These are phyloP conservation scores for Trichoderma sp. DNA, from an alignment of 2,329 filamentous ascomycete genomes.

Conservation along the genomic window DNA sequence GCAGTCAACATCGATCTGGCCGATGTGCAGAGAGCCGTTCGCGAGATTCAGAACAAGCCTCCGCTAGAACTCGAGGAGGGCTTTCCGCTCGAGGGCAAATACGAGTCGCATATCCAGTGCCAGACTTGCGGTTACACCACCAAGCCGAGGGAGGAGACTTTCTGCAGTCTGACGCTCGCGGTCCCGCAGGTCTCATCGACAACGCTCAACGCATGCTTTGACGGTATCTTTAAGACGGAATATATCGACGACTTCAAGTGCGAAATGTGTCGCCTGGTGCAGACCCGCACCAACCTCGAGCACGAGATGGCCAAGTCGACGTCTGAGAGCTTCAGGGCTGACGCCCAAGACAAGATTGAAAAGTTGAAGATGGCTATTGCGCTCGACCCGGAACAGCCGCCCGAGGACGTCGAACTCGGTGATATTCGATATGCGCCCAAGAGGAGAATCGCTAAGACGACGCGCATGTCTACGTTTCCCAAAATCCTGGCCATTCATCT, in stretches of 20 bases:
- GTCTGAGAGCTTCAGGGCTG: slow-evolving; percentile 50
- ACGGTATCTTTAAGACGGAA: slow-evolving; percentile 90
- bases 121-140: slow-evolving; percentile 86
- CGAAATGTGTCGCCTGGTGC: slow-evolving; percentile 83
- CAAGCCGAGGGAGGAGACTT: slow-evolving; percentile 76
- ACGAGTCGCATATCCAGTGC: slow-evolving; percentile 95
- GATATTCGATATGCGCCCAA: slow-evolving; percentile 72
- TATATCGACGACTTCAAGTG: slow-evolving; percentile 97
- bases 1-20: slow-evolving; percentile 1
- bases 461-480: slow-evolving; percentile 81
- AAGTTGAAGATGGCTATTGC: slow-evolving; percentile 68
- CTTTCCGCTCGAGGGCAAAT: slow-evolving; percentile 87
- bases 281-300: slow-evolving; percentile 66
- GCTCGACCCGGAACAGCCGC: slow-evolving; percentile 76
- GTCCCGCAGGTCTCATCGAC: slow-evolving; percentile 82
- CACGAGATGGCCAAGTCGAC: slow-evolving; percentile 55
- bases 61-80: slow-evolving; percentile 58
- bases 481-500: slow-evolving; percentile 89
- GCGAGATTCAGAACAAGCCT: slow-evolving; percentile 25
- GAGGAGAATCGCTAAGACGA: slow-evolving; percentile 81
- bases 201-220: slow-evolving; percentile 82
- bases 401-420: slow-evolving; percentile 71
- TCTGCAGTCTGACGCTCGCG: slow-evolving; percentile 87
- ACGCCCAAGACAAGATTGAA: slow-evolving; percentile 56
- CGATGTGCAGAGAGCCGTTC: slow-evolving; percentile 18